Conservation (phyloP, 176 grass and related monocot species). For the Dendrocalamus sinicus region DNA sequence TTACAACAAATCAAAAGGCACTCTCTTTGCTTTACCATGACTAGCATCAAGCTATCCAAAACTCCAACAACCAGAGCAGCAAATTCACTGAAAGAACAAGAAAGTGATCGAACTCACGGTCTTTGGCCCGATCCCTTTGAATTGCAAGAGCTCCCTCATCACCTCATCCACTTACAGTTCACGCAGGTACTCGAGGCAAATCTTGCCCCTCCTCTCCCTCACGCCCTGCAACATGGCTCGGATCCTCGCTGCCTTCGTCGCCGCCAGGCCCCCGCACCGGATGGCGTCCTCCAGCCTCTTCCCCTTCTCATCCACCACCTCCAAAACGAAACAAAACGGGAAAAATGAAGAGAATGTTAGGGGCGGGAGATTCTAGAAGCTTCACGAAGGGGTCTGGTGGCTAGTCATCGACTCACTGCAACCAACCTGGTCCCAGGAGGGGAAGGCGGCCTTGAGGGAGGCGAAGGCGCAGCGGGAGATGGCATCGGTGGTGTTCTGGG, state of each 20-base stretch:
- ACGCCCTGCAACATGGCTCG: slow-evolving; percentile 65
- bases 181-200: slow-evolving; percentile 84
- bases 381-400: neutral
- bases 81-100: neutral
- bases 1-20: neutral
- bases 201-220: slow-evolving; percentile 57
- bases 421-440: slow-evolving; percentile 70
- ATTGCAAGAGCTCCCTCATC: slow-evolving; percentile 76
- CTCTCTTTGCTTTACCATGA: neutral
- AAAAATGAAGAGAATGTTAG: neutral
- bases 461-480: slow-evolving; percentile 79
- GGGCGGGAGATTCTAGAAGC: neutral
- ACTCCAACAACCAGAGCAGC: neutral
- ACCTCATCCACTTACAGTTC: slow-evolving; percentile 65
- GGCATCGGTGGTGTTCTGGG: slow-evolving; percentile 88
- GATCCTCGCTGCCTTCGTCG: slow-evolving; percentile 79
- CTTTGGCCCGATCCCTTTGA: slow-evolving; percentile 93
- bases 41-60: neutral
- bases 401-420: neutral
- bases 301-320: slow-evolving; percentile 73
- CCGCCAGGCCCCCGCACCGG: slow-evolving; percentile 70
- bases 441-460: slow-evolving; percentile 74
- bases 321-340: neutral
- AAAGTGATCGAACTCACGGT: slow-evolving; percentile 57
- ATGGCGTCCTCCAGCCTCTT: slow-evolving; percentile 72